A percentile compares a stretch with the other conserved stretches of the same genome.
These are phyloP conservation scores for Blastomyces emzantsi DNA, from an alignment of 2,329 filamentous ascomycete genomes.

Conservation along the genomic window DNA sequence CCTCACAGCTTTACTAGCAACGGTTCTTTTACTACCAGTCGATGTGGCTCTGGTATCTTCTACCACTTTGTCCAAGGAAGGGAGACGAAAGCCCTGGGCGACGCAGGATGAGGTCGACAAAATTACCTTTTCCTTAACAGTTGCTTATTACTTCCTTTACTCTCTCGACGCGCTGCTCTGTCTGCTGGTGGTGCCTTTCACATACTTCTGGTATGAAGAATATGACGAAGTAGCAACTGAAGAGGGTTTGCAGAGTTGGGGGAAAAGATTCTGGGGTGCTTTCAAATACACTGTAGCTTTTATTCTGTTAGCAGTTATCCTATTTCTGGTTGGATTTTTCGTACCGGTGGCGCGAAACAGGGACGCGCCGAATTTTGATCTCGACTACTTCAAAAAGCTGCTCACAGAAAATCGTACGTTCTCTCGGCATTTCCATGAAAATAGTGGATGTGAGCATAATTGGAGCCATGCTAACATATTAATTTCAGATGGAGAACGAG, in stretches of 20 bases:
- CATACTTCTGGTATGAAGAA: conserved; percentile 98
- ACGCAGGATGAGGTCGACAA: conserved; percentile 68
- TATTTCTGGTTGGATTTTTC: conserved; percentile 93
- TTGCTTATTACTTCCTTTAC: conserved; percentile 90
- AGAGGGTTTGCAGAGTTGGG: conserved; percentile 62
- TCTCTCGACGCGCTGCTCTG: conserved; percentile 85
- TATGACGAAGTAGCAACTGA: conserved; percentile 86
- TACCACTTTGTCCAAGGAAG: conserved; percentile 64
- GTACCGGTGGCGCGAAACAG: conserved; percentile 66
- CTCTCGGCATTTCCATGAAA: not conserved
- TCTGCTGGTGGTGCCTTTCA: conserved; percentile 81
- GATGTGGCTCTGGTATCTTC: conserved; percentile 92
- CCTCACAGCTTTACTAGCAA: conserved; percentile 78
- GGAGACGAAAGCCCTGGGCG: conserved; percentile 90
- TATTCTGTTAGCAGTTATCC: conserved; percentile 61
- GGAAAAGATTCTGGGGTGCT: conserved; percentile 67
- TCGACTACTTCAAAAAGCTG: conserved; percentile 86
- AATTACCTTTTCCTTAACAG: conserved; percentile 70
- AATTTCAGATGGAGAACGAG: conserved; percentile 67
- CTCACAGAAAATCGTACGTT: conserved; percentile 66
- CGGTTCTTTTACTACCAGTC: conserved; percentile 83
- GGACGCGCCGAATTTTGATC: conserved; percentile 59
- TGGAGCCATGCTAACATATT: not conserved
- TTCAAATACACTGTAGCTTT: conserved; percentile 87
- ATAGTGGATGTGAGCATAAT: conserved; percentile 7